Evolutionary conservation across 192 early-diverging fungal genomes (phyloP), one percentile per base, ranked within the genome.

Genomic region (Spizellomyces punctatus): DNA sequence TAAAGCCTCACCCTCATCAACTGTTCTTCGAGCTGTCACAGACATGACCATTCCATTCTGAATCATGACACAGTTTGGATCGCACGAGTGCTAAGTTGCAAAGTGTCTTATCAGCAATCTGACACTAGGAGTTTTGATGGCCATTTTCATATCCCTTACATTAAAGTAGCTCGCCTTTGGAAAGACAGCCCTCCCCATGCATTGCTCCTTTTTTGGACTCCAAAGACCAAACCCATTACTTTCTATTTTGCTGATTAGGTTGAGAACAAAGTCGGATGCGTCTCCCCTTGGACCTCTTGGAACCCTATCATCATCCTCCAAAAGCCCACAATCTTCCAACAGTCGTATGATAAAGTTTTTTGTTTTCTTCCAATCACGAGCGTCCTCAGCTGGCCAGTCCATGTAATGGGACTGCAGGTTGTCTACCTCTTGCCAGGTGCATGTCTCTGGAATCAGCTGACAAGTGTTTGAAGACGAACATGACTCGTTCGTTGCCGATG

Each of bases 201-300:
- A 78, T 12, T 69, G n/a, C 58, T 63, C 80, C 17, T 55, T 76
- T 6, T 64, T 58, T 50, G 72, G 72, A 46, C 72, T 67, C 81
- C 80, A 90, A 54, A 91, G 71, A 5, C 90, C 90, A 79, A 91
- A 91, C 1, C 86, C 88, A 76, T 90, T 91, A 66, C 82, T 85
- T 64, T 91, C 90, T 48, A 90, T 78, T 17, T 71, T 62, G 41
- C 82, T 85, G 55, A 89, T 79, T 64, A 90, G 55, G 58, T 83
- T 72, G 74, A 90, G 81, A 22, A 91, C 66, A 49, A 85, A 82
- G 21, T 67, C 78, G 17, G 70, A 10, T 10, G 72, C 41, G 41
- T 74, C 72, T 22, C 63, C 63, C 36, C 21, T 17, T 10, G 56
- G 27, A 22, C 19, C 58, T 27, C 16, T 45, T 21, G 50, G 27